Conservation (phyloP, 441 rosid species). For the Manihot esculenta region DNA sequence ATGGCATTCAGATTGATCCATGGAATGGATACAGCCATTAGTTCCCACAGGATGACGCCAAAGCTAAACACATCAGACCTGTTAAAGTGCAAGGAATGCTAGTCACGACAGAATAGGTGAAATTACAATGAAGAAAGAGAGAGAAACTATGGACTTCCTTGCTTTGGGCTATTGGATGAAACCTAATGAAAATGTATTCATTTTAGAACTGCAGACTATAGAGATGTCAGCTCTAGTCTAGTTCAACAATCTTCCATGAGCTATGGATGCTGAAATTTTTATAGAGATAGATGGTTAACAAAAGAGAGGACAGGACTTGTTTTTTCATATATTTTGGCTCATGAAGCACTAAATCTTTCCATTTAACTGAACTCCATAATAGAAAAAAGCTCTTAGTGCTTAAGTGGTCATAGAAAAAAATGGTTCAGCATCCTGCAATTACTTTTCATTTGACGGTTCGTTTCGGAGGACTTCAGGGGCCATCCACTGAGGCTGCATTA, state of each 20-base stretch:
- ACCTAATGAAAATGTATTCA: neutral
- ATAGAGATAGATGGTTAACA: neutral
- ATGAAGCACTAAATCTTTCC: neutral
- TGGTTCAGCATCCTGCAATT: slow-evolving; percentile 19
- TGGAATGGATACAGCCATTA: slow-evolving; percentile 69
- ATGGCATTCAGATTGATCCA: slow-evolving; percentile 70
- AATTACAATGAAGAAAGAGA: neutral
- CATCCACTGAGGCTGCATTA: slow-evolving; percentile 91
- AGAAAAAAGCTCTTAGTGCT: neutral
- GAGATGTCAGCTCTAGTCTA: neutral
- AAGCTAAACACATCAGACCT: slow-evolving; percentile 90
- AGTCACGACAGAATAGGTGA: neutral
- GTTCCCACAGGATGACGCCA: slow-evolving; percentile 80
- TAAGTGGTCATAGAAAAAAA: neutral
- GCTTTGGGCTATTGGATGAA: neutral
- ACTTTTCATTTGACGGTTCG: slow-evolving; percentile 90
- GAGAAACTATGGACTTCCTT: neutral
- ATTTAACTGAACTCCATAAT: neutral
- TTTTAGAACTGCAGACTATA: neutral
- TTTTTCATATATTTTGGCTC: neutral
- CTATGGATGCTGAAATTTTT: neutral
- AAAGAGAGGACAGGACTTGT: neutral
- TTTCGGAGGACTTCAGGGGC: slow-evolving; percentile 87
- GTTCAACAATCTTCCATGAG: neutral
- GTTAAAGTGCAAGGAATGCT: slow-evolving; percentile 9